phyloP scores from a whole-genome alignment of 2,329 filamentous ascomycete species.

The Colletotrichum orchidophilum region DNA sequence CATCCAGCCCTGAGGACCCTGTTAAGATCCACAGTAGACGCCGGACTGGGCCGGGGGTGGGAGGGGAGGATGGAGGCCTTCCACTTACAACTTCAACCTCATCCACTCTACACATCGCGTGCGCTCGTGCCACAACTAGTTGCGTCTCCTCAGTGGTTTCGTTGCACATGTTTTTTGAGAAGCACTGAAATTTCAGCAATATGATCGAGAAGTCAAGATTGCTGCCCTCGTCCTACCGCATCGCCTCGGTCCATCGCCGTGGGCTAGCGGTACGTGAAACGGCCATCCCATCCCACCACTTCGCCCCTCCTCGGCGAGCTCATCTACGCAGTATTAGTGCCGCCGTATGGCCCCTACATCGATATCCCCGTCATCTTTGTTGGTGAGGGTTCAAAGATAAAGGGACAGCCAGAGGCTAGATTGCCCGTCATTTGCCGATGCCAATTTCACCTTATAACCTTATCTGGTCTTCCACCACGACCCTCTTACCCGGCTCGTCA shows the following conservation, averaged over 20 bases:
- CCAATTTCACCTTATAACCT: conserved; percentile 1
- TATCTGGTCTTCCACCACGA: not conserved
- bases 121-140: not conserved
- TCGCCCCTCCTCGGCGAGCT: not conserved
- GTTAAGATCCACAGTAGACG: conserved; percentile 19
- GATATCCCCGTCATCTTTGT: not conserved
- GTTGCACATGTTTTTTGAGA: not conserved
- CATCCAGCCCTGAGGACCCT: conserved; percentile 10
- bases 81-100: not conserved
- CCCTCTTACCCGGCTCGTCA: not conserved
- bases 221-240: not conserved
- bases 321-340: not conserved
- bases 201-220: not conserved
- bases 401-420: not conserved
- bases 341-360: not conserved
- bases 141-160: not conserved
- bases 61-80: not conserved
- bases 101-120: not conserved
- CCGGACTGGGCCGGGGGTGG: conserved; percentile 15
- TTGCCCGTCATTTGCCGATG: not conserved
- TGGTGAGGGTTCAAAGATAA: not conserved
- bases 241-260: not conserved
- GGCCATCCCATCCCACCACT: conserved; percentile 17
- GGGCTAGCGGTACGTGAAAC: conserved; percentile 23
- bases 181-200: not conserved